Base-by-base conservation (phyloP, 2,329 filamentous ascomycete genomes). In the Trichoderma brevicompactum region DNA sequence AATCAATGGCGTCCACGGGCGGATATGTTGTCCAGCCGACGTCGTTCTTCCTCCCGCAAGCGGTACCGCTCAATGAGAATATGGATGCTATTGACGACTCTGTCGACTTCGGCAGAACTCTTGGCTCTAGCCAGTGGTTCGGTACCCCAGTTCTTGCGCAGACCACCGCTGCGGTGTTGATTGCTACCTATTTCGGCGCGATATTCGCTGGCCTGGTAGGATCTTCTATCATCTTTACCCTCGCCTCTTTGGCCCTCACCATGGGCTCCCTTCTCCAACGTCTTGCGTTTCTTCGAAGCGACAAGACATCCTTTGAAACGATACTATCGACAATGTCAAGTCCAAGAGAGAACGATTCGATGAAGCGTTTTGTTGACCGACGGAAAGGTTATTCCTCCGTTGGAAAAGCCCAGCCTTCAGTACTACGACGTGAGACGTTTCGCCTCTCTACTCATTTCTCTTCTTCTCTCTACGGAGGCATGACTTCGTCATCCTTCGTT, bases 311-410 rank as follows among this genome's bases (percentile, higher is more conserved):
- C 17, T n/a, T 44, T 9, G 49, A 15, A 19, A 38, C 40, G 49
- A n/a, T 17, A 36, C 7, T 48, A 23, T 44, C 49, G 40, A n/a
- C 59, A 63, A 54, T 36, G 59, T 53, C 59, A 46, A 63, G 59
- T 54, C 8, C 59, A 50, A 53, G 23, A 58, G 50, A 10, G 7
- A 23, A 43, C 3, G 7, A n/a, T 32, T 36, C 34, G 5, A 38
- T 38, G 32, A 54, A 54, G 9, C 50, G 32, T 23, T 10, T 15
- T 13, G n/a, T 7, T 41, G 32, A 41, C 36, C 58, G 8, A 32
- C 40, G 8, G 38, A 28, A 15, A 4, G 44, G 52, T 8, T 13
- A 15, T 32, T 40, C 48, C 19, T 17, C 7, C n/a, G 15, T 23
- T 28, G 38, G 49, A 28, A 28, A 17, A 49, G 17, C 36, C n/a